phyloP scores from a whole-genome alignment of 352 stramenopile species.

The Globisporangium middletonii region DNA sequence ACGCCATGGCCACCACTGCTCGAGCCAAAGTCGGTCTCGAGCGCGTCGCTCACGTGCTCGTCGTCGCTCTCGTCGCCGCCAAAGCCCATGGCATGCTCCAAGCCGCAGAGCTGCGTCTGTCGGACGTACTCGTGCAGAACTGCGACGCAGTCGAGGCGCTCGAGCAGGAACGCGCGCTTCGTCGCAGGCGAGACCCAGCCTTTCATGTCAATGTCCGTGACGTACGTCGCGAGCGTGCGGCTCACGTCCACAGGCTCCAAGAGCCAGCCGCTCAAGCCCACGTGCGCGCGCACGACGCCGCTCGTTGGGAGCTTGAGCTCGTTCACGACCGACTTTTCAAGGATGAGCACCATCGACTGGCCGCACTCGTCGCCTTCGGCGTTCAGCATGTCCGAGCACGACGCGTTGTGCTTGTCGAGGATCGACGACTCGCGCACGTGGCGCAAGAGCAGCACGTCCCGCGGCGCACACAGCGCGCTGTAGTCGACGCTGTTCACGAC shows the following conservation, averaged over 20 bases:
- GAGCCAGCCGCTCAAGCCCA: slow-evolving; percentile 68
- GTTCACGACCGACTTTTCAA: slow-evolving; percentile 77
- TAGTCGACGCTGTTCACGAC: slow-evolving; percentile 49
- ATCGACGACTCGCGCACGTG: slow-evolving; percentile 63
- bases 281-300: slow-evolving; percentile 45
- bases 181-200: slow-evolving; percentile 45
- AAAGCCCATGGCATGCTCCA: slow-evolving; percentile 31
- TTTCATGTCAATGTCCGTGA: slow-evolving; percentile 61
- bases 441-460: slow-evolving; percentile 68
- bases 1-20: slow-evolving; percentile 22
- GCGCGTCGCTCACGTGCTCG: slow-evolving; percentile 14
- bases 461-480: slow-evolving; percentile 38
- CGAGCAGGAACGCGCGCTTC: slow-evolving; percentile 41
- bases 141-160: slow-evolving; percentile 54
- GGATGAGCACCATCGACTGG: slow-evolving; percentile 59
- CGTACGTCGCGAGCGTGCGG: slow-evolving; percentile 61
- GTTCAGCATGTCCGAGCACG: slow-evolving; percentile 27
- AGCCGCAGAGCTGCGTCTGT: slow-evolving; percentile 49
- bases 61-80: slow-evolving; percentile 35
- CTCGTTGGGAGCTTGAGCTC: slow-evolving; percentile 48
- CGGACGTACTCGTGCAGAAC: slow-evolving; percentile 61
- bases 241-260: slow-evolving; percentile 60
- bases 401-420: slow-evolving; percentile 32
- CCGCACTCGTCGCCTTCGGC: slow-evolving; percentile 34
- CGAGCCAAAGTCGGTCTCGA: slow-evolving; percentile 10